These are phyloP conservation scores for Ceratocystis smalleyi DNA, from an alignment of 2,329 filamentous ascomycete genomes.

Conservation along the genomic window DNA sequence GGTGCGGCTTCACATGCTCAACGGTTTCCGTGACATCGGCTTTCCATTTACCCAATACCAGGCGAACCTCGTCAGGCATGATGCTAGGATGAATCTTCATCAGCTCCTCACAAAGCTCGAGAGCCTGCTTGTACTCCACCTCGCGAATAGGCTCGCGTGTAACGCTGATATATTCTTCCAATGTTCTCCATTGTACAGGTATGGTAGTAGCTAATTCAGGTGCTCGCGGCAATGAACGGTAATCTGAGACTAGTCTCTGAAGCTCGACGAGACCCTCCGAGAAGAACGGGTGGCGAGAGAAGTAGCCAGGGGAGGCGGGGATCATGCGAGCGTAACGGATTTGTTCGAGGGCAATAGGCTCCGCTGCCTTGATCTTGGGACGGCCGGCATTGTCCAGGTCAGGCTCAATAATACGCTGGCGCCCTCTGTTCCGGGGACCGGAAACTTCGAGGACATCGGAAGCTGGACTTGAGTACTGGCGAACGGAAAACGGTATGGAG, in stretches of 20 bases:
- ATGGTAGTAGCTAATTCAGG: slow-evolving; percentile 25
- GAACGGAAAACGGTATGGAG: slow-evolving; percentile 1
- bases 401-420: slow-evolving; percentile 15
- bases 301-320: slow-evolving; percentile 84
- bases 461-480: slow-evolving; percentile 11
- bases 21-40: slow-evolving; percentile 15
- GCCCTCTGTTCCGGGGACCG: slow-evolving; percentile 6
- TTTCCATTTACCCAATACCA: slow-evolving; percentile 16
- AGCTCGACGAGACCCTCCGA: slow-evolving; percentile 69
- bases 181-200: slow-evolving; percentile 64
- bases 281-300: slow-evolving; percentile 71
- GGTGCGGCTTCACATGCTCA: slow-evolving; percentile 18
- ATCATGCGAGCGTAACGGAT: slow-evolving; percentile 51
- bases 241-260: slow-evolving; percentile 53
- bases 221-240: slow-evolving; percentile 51
- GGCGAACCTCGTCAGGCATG: slow-evolving; percentile 14
- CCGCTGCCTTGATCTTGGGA: slow-evolving; percentile 17
- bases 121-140: slow-evolving; percentile 62
- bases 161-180: slow-evolving; percentile 57
- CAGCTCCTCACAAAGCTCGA: slow-evolving; percentile 61
- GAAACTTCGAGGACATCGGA: neutral
- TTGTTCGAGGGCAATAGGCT: slow-evolving; percentile 14
- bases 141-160: slow-evolving; percentile 58
- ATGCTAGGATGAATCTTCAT: slow-evolving; percentile 62
- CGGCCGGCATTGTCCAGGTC: slow-evolving; percentile 15